Conservation (phyloP, 306 rosid genomes). For the Boehmeria nivea region DNA sequence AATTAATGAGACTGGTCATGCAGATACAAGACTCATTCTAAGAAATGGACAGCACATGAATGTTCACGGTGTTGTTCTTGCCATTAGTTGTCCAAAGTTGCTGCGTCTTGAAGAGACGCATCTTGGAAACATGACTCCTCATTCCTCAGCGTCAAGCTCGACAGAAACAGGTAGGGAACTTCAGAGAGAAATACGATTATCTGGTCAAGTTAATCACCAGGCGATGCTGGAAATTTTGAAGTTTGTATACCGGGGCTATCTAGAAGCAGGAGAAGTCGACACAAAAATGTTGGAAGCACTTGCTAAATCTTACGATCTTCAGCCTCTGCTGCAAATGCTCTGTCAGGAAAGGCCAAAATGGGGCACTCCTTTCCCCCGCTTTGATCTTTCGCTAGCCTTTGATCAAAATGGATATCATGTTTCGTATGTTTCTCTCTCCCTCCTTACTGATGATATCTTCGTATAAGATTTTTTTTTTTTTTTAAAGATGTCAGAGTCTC, state of each 20-base stretch:
- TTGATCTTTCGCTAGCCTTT: constrained; percentile 48
- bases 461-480: too few relatives aligned
- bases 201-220: constrained; percentile 60
- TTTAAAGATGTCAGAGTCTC: too few relatives aligned
- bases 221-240: constrained; percentile 61
- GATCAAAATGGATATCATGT: constrained; percentile 53
- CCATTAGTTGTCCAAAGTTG: constrained; percentile 59
- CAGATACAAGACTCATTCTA: constrained; percentile 51
- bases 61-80: constrained; percentile 74
- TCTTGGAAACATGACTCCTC: too few relatives aligned
- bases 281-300: constrained; percentile 55
- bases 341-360: constrained; percentile 57
- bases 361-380: constrained; percentile 56
- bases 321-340: constrained; percentile 61
- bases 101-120: constrained; percentile 43
- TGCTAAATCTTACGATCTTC: constrained; percentile 61
- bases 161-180: constrained; percentile 16
- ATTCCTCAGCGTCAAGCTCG: too few relatives aligned
- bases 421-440: constrained; percentile 53
- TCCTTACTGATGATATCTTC: too few relatives aligned
- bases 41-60: constrained; percentile 40
- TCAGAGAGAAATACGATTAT: constrained; percentile 48
- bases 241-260: constrained; percentile 58
- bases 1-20: constrained; percentile 43
- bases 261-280: constrained; percentile 45